Conservation (phyloP, 1,284 basidiomycete genomes). For the Heterobasidion occidentale region DNA sequence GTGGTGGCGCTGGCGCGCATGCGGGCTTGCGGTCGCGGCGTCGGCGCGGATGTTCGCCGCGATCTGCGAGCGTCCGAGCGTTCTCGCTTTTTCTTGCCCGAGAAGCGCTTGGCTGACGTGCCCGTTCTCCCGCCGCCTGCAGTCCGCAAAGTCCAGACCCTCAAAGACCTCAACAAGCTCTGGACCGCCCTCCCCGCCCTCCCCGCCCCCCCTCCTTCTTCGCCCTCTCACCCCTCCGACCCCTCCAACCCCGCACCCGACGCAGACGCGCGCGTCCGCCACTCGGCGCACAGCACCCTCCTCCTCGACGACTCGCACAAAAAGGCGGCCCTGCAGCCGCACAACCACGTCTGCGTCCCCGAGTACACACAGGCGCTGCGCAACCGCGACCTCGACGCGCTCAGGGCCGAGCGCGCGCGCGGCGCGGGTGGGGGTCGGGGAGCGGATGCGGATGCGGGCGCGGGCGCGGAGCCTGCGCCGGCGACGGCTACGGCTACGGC, state of each 20-base stretch:
- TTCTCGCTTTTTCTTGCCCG: too few relatives aligned
- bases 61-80: too few relatives aligned
- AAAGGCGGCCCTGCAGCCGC: conserved; percentile 76
- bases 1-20: too few relatives aligned
- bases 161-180: conserved; percentile 71
- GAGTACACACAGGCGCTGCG: conserved; percentile 53
- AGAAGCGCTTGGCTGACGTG: too few relatives aligned
- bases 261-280: conserved; percentile 15
- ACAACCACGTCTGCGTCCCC: conserved; percentile 68
- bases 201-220: not conserved
- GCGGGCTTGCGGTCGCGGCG: too few relatives aligned
- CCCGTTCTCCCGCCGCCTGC: conserved; percentile 4
- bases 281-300: conserved; percentile 64
- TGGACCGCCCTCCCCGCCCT: conserved; percentile 44
- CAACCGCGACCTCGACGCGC: conserved; percentile 31
- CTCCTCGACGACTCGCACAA: conserved; percentile 76
- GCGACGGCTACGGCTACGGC: not conserved
- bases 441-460: not conserved
- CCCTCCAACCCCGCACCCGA: too few relatives aligned
- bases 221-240: not conserved
- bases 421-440: conserved; percentile 6
- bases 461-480: not conserved
- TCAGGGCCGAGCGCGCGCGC: conserved; percentile 14
- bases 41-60: too few relatives aligned
- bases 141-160: conserved; percentile 63